Evolutionary conservation across 1,284 basidiomycete genomes (phyloP).

Genomic region (Sporisorium scitamineum): DNA sequence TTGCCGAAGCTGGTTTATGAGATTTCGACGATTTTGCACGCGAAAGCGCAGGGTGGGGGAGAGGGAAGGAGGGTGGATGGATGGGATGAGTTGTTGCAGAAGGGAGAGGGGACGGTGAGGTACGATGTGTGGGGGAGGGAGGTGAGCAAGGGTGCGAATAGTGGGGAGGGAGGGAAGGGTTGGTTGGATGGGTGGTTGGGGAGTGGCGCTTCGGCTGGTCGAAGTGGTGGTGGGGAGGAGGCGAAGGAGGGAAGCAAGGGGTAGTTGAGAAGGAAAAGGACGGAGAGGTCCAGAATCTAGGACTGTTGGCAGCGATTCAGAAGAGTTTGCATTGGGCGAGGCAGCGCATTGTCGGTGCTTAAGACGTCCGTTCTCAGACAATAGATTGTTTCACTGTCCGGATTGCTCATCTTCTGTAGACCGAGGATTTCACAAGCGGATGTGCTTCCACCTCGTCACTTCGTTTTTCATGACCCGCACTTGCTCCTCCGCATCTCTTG

Average conservation of each 20-base stretch:
- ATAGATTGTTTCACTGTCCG: neutral
- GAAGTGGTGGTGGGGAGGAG: neutral
- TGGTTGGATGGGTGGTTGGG: constrained; percentile 32
- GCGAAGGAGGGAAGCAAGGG: neutral
- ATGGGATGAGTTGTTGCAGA: constrained; percentile 2
- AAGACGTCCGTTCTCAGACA: neutral
- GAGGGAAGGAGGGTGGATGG: constrained; percentile 4
- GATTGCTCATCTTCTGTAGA: neutral
- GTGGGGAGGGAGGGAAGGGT: neutral
- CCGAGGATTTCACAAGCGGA: too few species aligned
- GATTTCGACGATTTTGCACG: constrained; percentile 5
- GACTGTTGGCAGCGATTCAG: constrained; percentile 33
- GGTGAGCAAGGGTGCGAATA: neutral
- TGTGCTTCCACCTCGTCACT: too few species aligned
- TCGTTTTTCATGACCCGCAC: too few species aligned
- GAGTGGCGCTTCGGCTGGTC: neutral
- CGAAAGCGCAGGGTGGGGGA: neutral
- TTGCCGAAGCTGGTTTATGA: constrained; percentile 18
- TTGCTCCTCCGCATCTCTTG: too few species aligned
- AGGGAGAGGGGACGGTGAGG: constrained; percentile 1
- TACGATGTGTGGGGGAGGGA: constrained; percentile 47
- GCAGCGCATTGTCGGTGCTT: constrained; percentile 23
- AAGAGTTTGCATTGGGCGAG: constrained; percentile 45
- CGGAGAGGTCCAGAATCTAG: constrained; percentile 1
- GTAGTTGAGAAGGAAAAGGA: neutral